Conservation (phyloP, 2,329 filamentous ascomycete species). For the Zymoseptoria ardabiliae region DNA sequence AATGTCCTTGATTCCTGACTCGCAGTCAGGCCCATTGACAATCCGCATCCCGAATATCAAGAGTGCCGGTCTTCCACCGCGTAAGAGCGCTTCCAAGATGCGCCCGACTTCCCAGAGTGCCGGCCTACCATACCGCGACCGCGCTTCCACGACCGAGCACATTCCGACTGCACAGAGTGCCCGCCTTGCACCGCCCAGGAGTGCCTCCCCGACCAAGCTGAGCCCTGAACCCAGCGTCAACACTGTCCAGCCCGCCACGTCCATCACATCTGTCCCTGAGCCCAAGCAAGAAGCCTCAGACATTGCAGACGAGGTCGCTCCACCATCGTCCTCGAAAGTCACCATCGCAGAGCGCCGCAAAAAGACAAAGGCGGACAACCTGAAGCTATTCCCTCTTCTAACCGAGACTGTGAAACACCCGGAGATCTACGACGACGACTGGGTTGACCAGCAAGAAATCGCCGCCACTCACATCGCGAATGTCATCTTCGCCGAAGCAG, state of each 20-base stretch:
- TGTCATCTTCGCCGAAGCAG: constrained; percentile 42
- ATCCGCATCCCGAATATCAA: constrained; percentile 2
- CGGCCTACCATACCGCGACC: background rate
- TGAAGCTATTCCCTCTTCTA: constrained; percentile 43
- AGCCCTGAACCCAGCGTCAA: background rate
- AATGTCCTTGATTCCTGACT: background rate
- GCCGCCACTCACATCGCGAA: constrained; percentile 56
- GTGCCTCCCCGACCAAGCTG: background rate
- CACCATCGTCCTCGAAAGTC: background rate
- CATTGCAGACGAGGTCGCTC: background rate
- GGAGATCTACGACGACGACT: constrained; percentile 56
- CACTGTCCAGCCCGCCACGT: background rate
- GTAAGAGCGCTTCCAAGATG: background rate
- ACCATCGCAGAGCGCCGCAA: background rate
- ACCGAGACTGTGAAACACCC: constrained; percentile 48
- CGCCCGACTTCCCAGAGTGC: too few relatives aligned
- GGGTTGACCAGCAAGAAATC: constrained; percentile 55
- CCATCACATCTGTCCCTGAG: too few relatives aligned
- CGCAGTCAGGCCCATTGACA: background rate
- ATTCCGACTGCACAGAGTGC: background rate
- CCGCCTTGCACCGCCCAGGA: background rate
- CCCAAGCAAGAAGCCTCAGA: background rate
- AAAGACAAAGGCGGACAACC: constrained; percentile 11
- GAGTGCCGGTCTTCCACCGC: constrained; percentile 4
- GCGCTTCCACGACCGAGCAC: background rate